Evolutionary conservation across 2,329 filamentous ascomycete species (phyloP), one percentile per base, ranked within the genome.

Genomic region (Fusarium camptoceras): DNA sequence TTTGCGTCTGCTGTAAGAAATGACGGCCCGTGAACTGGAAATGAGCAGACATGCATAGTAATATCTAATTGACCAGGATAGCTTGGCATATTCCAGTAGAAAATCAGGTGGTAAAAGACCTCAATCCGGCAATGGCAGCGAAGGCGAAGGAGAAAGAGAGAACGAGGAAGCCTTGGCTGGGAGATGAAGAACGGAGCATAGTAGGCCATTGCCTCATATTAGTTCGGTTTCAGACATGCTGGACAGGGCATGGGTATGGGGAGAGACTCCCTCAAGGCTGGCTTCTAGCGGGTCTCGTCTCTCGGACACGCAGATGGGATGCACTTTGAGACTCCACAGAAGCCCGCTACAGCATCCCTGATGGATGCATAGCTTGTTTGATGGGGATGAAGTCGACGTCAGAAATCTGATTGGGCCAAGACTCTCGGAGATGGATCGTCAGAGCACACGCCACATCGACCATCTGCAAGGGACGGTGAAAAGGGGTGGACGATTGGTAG

Each of bases 221-320:
- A 75, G 73, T 48, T 51, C 54, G 37, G 73, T 76, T 76, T 76
- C 74, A 76, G 69, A 74, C 39, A 71, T 65, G 43, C 48, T 59
- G 55, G 28, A 43, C 53, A 55, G 46, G 48, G 34, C 59, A 66
- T 64, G 59, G 64, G 51, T 59, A 56, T 25, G 41, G 20, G 4
- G 34, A 37, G 6, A 37, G 34, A n/a, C 34, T 44, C 42, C 18
- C n/a, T 49, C 31, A 62, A 59, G 47, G 47, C 55, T 24, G 43
- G 54, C 44, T 59, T 59, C 31, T 61, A 54, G 59, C 57, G 65
- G 56, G 59, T 39, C 30, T 37, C 34, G 34, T 22, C n/a, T 56
- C 57, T 51, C 42, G 50, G 30, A 50, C 30, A 60, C 46, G 55
- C 59, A 60, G 37, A 27, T 49, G 43, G 34, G 34, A 37, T 37